Evolutionary conservation across 345 rosid species (phyloP).

Genomic region (Balakata baccata): DNA sequence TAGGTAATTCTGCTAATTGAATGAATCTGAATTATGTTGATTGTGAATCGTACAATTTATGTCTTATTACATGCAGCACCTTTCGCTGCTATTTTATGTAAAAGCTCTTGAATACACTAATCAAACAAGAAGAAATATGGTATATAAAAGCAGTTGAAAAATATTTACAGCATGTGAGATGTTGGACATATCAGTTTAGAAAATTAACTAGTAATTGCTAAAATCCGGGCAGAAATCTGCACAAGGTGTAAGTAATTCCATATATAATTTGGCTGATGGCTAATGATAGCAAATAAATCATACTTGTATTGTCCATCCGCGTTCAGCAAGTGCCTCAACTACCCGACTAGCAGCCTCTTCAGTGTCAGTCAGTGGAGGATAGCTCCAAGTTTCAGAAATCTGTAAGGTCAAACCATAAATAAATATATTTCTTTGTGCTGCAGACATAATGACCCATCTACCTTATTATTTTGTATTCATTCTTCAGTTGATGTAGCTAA

Average conservation of each 20-base stretch:
- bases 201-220: background rate
- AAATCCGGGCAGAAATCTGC: background rate
- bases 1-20: no score
- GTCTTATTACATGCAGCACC: background rate
- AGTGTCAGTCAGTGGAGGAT: constrained; percentile 29
- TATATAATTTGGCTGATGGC: constrained; percentile 1
- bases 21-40: no score
- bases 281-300: background rate
- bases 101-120: background rate
- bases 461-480: background rate
- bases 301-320: constrained; percentile 15
- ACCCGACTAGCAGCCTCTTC: constrained; percentile 22
- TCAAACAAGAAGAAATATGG: background rate
- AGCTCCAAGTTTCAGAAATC: constrained; percentile 33
- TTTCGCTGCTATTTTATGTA: background rate
- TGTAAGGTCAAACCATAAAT: constrained; percentile 5
- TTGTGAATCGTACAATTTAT: background rate
- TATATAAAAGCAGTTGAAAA: background rate
- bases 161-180: background rate
- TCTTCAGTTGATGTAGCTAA: background rate
- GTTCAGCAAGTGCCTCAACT: constrained; percentile 20
- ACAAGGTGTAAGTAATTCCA: background rate
- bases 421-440: background rate
- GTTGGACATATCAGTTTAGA: background rate
- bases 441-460: background rate